These are phyloP conservation scores for Sclerotinia minor DNA, from an alignment of 2,329 filamentous ascomycete genomes.

Conservation along the genomic window DNA sequence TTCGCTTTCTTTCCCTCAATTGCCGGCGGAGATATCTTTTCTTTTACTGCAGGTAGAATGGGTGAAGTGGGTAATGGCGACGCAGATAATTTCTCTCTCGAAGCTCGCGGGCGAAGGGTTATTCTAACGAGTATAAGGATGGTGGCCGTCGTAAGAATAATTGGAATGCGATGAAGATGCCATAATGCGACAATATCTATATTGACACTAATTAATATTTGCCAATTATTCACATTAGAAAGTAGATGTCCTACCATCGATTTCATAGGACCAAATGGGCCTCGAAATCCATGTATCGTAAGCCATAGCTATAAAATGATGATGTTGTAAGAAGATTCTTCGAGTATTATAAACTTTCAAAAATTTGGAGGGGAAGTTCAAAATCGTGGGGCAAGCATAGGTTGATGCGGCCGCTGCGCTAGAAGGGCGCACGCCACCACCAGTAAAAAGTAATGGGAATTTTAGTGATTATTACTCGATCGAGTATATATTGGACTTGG, in stretches of 20 bases:
- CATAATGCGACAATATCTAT: conserved; percentile 43
- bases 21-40: conserved; percentile 28
- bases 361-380: conserved; percentile 22
- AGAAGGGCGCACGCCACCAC: conserved; percentile 6
- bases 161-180: conserved; percentile 49
- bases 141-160: conserved; percentile 46
- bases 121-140: conserved; percentile 43
- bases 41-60: conserved; percentile 30
- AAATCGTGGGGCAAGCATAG: conserved; percentile 15
- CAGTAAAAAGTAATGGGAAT: not conserved
- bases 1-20: conserved; percentile 32
- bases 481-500: too few species aligned
- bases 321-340: not conserved
- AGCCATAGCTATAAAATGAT: conserved; percentile 19
- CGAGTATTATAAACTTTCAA: not conserved
- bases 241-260: conserved; percentile 28
- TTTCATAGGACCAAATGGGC: conserved; percentile 29
- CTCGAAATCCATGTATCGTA: conserved; percentile 26
- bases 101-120: conserved; percentile 40
- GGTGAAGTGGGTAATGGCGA: conserved; percentile 37
- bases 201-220: conserved; percentile 15
- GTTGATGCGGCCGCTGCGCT: conserved; percentile 7
- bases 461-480: not conserved
- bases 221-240: not conserved
- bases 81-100: conserved; percentile 39